Evolutionary conservation across 257 asterid genomes (phyloP).

Genomic region (Paulownia fortunei): DNA sequence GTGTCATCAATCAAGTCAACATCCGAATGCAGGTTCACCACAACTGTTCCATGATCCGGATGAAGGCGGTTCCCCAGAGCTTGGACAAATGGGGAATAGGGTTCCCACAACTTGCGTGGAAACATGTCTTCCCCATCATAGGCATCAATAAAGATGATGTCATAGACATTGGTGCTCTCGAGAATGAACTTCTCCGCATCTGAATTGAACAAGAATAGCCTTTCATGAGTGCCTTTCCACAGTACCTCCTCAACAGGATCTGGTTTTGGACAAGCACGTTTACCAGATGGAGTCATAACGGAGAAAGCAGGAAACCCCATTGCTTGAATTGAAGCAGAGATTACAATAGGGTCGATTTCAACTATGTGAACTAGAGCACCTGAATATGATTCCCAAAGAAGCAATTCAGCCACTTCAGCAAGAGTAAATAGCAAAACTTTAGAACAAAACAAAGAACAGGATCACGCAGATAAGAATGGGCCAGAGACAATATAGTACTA

Average conservation of each 20-base stretch:
- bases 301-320: constrained; percentile 92
- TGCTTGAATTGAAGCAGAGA: constrained; percentile 80
- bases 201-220: constrained; percentile 57
- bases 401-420: not conserved
- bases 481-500: not conserved
- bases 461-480: not conserved
- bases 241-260: constrained; percentile 49
- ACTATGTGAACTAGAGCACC: constrained; percentile 77
- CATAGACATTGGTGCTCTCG: constrained; percentile 57
- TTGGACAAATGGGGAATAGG: constrained; percentile 63
- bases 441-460: not conserved
- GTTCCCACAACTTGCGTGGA: constrained; percentile 74
- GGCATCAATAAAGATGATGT: constrained; percentile 80
- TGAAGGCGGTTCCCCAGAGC: constrained; percentile 63
- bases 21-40: constrained; percentile 82
- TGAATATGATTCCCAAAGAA: constrained; percentile 35
- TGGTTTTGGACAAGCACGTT: constrained; percentile 47
- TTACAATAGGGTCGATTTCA: constrained; percentile 84
- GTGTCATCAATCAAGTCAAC: constrained; percentile 41
- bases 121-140: constrained; percentile 87
- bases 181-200: constrained; percentile 82
- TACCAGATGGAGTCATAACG: constrained; percentile 57
- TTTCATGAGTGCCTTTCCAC: constrained; percentile 87
- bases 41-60: constrained; percentile 80
- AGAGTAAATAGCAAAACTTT: constrained; percentile 9